Percentiles rank a stretch among this genome's conserved stretches.
phyloP scores from a whole-genome alignment of 2,329 filamentous ascomycete genomes.

The Coleophoma eucalyptorum region DNA sequence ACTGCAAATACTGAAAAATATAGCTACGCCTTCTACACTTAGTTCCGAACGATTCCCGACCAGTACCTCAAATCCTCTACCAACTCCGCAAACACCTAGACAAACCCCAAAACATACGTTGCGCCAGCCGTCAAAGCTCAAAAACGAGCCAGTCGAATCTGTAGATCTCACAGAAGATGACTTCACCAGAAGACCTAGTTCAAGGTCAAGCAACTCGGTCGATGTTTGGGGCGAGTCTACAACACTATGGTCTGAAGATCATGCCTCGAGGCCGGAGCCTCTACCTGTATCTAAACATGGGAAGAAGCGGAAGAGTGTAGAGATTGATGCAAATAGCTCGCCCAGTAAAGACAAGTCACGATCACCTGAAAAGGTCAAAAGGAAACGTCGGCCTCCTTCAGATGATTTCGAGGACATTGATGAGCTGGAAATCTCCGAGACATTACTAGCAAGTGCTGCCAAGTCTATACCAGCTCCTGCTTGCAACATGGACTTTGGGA shows the following conservation, averaged over 20 bases:
- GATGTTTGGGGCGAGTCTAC: constrained; percentile 15
- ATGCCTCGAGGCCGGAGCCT: constrained; percentile 23
- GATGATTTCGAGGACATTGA: constrained; percentile 29
- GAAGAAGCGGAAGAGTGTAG: constrained; percentile 28
- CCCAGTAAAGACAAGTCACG: constrained; percentile 7
- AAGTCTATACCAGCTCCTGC: constrained; percentile 7
- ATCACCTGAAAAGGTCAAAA: too few species aligned
- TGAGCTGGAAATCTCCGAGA: constrained; percentile 9
- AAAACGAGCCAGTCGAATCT: constrained; percentile 18
- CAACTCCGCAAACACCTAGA: constrained; percentile 27
- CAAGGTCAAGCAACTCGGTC: constrained; percentile 19
- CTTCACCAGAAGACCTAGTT: constrained; percentile 6
- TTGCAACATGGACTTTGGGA: constrained; percentile 7
- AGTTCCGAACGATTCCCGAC: constrained; percentile 8
- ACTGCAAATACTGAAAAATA: constrained; percentile 1
- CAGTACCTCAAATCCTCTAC: constrained; percentile 15
- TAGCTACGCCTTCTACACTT: constrained; percentile 19
- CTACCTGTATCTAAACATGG: constrained; percentile 17
- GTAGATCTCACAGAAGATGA: constrained; percentile 27
- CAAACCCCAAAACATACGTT: constrained; percentile 24
- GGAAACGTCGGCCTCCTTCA: neutral
- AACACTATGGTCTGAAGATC: constrained; percentile 21
- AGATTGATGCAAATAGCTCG: constrained; percentile 15
- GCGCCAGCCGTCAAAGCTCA: constrained; percentile 9
- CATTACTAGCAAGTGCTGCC: neutral